Evolutionary conservation across 2,329 filamentous ascomycete species (phyloP), one percentile per base, ranked within the genome.

Genomic region (Hypoxylon rubiginosum): DNA sequence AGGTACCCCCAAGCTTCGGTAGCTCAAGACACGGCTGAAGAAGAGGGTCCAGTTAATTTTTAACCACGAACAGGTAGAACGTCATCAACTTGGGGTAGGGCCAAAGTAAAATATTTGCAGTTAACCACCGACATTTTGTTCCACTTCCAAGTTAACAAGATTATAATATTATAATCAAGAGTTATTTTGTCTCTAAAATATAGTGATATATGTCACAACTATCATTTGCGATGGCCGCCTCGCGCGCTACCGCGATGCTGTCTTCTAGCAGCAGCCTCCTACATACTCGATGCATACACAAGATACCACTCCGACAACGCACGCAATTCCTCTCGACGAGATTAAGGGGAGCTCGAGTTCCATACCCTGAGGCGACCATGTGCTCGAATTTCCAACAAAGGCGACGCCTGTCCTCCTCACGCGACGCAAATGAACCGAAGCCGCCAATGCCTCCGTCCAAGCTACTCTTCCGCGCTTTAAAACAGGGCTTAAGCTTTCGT

Each of bases 401-500:
- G 63, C 72, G 76, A 43, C 63, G 53, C n/a, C 59, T 75, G 13
- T 77, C 73, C 10, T 71, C 73, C 4, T 66, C 70, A 24, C 64
- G 65, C 24, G 68, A 69, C 46, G 49, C 68, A 24, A 62, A 53
- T 46, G 62, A 74, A 32, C 62, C 71, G 46, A 62, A 69, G 15
- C 69, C 72, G 1, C 74, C 76, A 24, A 66, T 73, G 24, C 73
- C 74, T 21, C 63, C 75, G 2, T 63, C 69, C 11, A 72, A 64
- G 53, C 57, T 72, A 39, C 62, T 80, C 26, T 41, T 77, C 17
- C 72, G 73, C 11, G 73, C 78, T 19, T 32, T 82, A 8, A 71
- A 74, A 57, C 74, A 79, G 30, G 71, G 75, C 13, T 32, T 81
- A 5, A 79, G 72, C 58, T 68, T 82, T 60, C 73, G 77, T 19